Base-by-base conservation (phyloP, 371 early-diverging fungal species). In the Phascolomyces articulosus region DNA sequence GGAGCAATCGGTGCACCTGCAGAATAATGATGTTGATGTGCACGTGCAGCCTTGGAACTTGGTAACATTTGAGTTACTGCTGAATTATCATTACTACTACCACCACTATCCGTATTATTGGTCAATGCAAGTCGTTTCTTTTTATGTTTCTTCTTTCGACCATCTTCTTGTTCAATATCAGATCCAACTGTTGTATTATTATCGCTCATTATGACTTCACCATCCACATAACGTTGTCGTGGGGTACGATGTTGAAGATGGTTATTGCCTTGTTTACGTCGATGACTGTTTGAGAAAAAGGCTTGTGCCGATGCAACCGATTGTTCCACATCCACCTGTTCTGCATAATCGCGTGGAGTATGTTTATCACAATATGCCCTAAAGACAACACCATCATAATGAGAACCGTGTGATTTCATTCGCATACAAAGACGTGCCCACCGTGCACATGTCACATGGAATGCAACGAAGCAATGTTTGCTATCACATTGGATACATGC, bases 401-500 rank as follows among this genome's bases (percentile, higher is more conserved):
- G 79, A 7, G 84, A 72, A 8, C 72, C 70, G 29, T 75, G 81
- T 18, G 83, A 62, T 67, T 90, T 84, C 85, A 94, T 89, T 31
- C 89, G 88, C 96, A 99, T 96, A 70, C 89, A 93, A 4, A 96
- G 80, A 21, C 89, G 87, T 1, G 94, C 94, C 66, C 86, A 86
- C 16, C 95, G 85, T 4, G 97, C 99, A 66, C 99, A 99, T 0
- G 95, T 95, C 1, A 91, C 93, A 77, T 99, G 99, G 69, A 96
- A 99, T 0, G 97, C 93, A 0, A 87, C 83, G 71, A 88, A 92
- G 70, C 99, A 99, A 58, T 87, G 86, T 58, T 90, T 90, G 61
- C 93, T 90, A 59, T 89, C 86, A 75, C 99, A 99, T 75, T 96
- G 98, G 67, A 98, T 97, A 62, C 95, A 95, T 0, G 97, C 98